Conservation (phyloP, 1,284 basidiomycete species). For the Rugosomyces carneus region DNA sequence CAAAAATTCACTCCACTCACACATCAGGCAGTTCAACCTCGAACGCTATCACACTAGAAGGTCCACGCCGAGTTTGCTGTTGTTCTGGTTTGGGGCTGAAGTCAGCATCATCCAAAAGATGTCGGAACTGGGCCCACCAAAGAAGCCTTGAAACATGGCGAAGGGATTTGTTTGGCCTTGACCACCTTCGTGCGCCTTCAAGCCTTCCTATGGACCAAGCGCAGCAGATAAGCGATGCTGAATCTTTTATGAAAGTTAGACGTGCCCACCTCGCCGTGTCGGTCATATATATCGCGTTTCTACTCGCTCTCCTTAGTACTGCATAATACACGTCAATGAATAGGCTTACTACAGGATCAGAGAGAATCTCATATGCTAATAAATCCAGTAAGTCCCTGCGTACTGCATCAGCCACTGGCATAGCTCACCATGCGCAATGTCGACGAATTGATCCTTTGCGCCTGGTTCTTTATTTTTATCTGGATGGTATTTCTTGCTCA, state of each 20-base stretch:
- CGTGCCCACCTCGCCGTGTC: conserved; percentile 73
- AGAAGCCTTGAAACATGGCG: conserved; percentile 90
- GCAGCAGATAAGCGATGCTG: background rate
- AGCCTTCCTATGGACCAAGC: conserved; percentile 54
- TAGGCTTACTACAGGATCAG: conserved; percentile 62
- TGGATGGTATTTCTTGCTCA: conserved; percentile 87
- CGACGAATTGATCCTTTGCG: conserved; percentile 82
- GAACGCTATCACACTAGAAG: conserved; percentile 79
- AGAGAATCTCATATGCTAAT: conserved; percentile 89
- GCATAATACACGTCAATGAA: background rate
- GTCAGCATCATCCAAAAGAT: background rate
- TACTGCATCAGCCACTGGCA: conserved; percentile 1
- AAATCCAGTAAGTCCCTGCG: conserved; percentile 9
- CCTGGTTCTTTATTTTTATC: conserved; percentile 88
- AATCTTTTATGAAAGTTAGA: conserved; percentile 3
- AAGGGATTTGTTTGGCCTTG: conserved; percentile 79
- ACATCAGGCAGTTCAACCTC: conserved; percentile 84
- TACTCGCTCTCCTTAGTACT: conserved; percentile 26
- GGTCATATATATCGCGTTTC: conserved; percentile 90
- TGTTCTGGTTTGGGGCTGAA: conserved; percentile 24
- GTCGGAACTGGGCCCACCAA: too few relatives aligned
- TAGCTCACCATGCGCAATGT: conserved; percentile 76
- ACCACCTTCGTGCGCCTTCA: conserved; percentile 82
- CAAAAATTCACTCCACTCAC: conserved; percentile 35
- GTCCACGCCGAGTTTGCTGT: conserved; percentile 75